Evolutionary conservation across 106 monocot genomes (phyloP), one percentile per base, ranked within the genome.

Genomic region (Allium cepa): DNA sequence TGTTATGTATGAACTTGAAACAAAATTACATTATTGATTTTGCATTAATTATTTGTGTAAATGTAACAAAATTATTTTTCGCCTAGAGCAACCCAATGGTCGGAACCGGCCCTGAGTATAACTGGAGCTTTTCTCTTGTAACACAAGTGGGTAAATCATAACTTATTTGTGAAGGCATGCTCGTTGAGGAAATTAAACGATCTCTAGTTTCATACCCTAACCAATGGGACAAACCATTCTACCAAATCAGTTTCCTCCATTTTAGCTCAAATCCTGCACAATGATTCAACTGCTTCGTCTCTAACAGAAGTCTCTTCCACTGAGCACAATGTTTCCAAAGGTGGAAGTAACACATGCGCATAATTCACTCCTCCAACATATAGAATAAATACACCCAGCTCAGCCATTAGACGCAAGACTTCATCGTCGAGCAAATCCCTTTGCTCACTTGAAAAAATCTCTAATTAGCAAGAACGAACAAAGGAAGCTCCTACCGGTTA

Each of bases 241-340:
- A 89, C 86, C 18, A 93, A 66, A 68, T 93, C 93, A 57, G 71
- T 89, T 81, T 93, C 93, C 73, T 81, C 89, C 93, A 93, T 93
- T 47, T 93, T 88, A 56, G 89, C 70, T 46, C 93, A 88, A 77
- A 93, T 89, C 56, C 93, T 71, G 58, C 93, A 93, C 46, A 93
- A 74, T 66, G 89, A 89, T 62, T 88, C 93, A 46, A 86, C 89
- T 26, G 93, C 93, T 72, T 93, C 89, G 57, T 93, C 93, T 57
- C 93, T 65, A 15, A 93, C 93, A 78, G 89, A 93, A 28, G 93
- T 93, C 80, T 93, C 93, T 75, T 93, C 93, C 4, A 93, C 93
- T 50, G 88, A 74, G 68, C 93, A 93, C 49, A 93, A 46, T 49
- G 88, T 89, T 79, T 93, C 93, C 62, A 93, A 75, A 15, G 93